Percentiles rank a stretch among this genome's conserved stretches.
These are phyloP conservation scores for Takashimella koratensis DNA, from an alignment of 1,284 basidiomycete species.

Conservation along the genomic window DNA sequence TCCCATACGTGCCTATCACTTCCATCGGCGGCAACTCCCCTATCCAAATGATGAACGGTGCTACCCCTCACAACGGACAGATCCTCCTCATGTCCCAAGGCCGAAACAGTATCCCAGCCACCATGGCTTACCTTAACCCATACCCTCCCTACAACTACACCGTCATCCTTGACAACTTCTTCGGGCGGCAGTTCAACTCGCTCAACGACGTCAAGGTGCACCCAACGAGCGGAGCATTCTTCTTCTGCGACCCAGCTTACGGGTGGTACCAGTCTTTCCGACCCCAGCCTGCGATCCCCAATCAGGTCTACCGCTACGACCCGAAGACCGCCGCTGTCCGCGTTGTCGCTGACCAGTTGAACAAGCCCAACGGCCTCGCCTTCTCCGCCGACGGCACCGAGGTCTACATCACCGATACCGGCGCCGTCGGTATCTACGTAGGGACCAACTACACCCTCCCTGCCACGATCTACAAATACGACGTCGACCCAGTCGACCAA, in stretches of 20 bases:
- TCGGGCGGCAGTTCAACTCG: constrained; percentile 74
- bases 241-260: constrained; percentile 56
- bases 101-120: not conserved
- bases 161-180: constrained; percentile 56
- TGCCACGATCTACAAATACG: constrained; percentile 68
- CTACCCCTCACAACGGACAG: not conserved
- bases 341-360: constrained; percentile 66
- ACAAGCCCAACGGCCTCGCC: constrained; percentile 57
- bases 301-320: constrained; percentile 70
- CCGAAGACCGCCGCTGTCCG: constrained; percentile 60
- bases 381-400: constrained; percentile 63
- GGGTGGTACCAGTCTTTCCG: constrained; percentile 63
- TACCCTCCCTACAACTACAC: not conserved
- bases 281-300: constrained; percentile 60
- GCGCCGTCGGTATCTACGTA: constrained; percentile 49
- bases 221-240: constrained; percentile 52
- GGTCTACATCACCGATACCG: constrained; percentile 55
- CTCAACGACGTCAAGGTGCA: constrained; percentile 74
- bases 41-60: not conserved
- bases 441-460: constrained; percentile 62
- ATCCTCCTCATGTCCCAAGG: not conserved
- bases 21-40: not conserved
- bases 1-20: not conserved
- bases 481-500: constrained; percentile 50
- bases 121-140: not conserved